Evolutionary conservation across 495 filamentous ascomycete species (phyloP).

Genomic region (Hyaloscypha bicolor): DNA sequence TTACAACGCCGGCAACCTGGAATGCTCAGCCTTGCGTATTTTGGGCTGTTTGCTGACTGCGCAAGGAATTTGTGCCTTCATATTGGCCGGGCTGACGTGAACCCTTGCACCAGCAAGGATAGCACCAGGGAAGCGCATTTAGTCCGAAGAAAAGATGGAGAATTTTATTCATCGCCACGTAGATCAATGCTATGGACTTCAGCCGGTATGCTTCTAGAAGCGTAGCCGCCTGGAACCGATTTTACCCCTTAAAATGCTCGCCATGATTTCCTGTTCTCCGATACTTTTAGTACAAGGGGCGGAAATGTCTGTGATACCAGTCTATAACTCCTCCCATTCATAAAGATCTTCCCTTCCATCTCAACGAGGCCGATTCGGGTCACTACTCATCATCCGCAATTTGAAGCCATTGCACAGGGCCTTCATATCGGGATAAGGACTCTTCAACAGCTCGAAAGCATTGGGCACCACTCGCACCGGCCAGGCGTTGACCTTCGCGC

Average conservation of each 20-base stretch:
- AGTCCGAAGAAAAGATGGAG: conserved; percentile 1
- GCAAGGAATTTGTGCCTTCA: neutral
- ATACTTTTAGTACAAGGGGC: conserved; percentile 18
- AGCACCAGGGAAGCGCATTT: neutral
- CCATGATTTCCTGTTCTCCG: neutral
- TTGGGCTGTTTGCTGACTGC: neutral
- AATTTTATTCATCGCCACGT: conserved; percentile 4
- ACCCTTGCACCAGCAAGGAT: conserved; percentile 5
- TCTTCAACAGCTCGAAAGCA: conserved; percentile 80
- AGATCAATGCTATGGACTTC: conserved; percentile 14
- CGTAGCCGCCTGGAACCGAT: neutral
- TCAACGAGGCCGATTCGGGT: conserved; percentile 35
- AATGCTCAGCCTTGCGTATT: conserved; percentile 7
- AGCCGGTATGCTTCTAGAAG: conserved; percentile 5
- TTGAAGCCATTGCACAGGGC: conserved; percentile 87
- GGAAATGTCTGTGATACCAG: conserved; percentile 1
- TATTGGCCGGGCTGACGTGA: neutral
- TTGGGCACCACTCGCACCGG: conserved; percentile 88
- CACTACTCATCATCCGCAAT: conserved; percentile 52
- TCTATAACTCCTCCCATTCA: neutral
- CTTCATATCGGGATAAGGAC: conserved; percentile 89
- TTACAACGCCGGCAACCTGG: neutral
- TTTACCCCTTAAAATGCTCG: conserved; percentile 12
- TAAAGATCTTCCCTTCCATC: neutral
- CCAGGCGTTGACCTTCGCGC: conserved; percentile 74